Percentiles rank a stretch among this genome's conserved stretches.
These are phyloP conservation scores for Nothopassalora personata DNA, from an alignment of 2,329 filamentous ascomycete species.

Conservation along the genomic window DNA sequence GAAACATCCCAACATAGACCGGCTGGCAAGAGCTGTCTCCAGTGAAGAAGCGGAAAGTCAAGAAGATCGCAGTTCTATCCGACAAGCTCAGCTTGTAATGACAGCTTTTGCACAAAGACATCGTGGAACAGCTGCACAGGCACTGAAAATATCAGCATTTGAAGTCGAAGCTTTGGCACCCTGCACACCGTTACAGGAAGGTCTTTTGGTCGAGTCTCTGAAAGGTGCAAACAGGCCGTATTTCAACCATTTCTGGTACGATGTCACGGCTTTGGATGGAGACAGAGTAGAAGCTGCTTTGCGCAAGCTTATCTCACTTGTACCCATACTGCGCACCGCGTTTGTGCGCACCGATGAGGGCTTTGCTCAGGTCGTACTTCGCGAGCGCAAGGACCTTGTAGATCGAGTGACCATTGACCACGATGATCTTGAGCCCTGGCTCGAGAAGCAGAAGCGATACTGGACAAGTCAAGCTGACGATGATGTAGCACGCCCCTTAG, in stretches of 20 bases:
- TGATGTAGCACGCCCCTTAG: conserved; percentile 49
- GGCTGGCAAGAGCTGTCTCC: conserved; percentile 36
- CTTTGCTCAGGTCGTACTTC: conserved; percentile 66
- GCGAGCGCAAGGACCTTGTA: conserved; percentile 20
- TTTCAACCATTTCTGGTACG: conserved; percentile 68
- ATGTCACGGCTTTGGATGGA: conserved; percentile 47
- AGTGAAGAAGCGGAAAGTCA: conserved; percentile 9
- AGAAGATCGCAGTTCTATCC: conserved; percentile 35
- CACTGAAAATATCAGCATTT: conserved; percentile 46
- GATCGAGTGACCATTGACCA: conserved; percentile 41
- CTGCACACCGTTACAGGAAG: conserved; percentile 80
- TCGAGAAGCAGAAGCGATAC: conserved; percentile 35
- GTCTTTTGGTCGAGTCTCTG: conserved; percentile 70
- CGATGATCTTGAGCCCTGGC: conserved; percentile 31
- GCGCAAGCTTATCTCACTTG: conserved; percentile 45
- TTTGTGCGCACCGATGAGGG: conserved; percentile 72
- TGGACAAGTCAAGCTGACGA: conserved; percentile 54
- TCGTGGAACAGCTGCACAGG: conserved; percentile 47
- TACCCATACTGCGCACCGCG: conserved; percentile 64
- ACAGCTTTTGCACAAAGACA: conserved; percentile 61
- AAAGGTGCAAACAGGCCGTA: conserved; percentile 58
- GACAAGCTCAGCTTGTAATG: conserved; percentile 49
- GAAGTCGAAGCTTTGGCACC: conserved; percentile 70
- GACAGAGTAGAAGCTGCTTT: conserved; percentile 54
- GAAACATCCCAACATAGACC: conserved; percentile 45